phyloP scores from a whole-genome alignment of 176 grass and related monocot genomes.

The Triticum urartu region DNA sequence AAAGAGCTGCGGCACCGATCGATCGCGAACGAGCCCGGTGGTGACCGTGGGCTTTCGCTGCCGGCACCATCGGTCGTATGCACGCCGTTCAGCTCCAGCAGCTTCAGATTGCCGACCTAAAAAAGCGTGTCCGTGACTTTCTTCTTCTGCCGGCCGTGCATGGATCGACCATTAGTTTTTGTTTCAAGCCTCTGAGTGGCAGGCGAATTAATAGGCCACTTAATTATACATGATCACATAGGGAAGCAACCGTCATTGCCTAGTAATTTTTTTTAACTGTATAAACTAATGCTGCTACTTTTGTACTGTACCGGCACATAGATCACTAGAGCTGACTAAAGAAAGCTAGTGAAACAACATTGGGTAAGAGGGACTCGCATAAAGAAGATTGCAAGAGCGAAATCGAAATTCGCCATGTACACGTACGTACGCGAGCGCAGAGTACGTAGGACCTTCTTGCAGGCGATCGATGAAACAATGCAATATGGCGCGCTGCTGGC shows the following conservation, averaged over 20 bases:
- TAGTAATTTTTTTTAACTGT: not conserved
- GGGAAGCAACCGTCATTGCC: not conserved
- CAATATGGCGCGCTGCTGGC: slow-evolving; percentile 24
- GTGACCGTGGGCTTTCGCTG: not conserved
- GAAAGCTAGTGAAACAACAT: not conserved
- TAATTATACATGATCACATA: not conserved
- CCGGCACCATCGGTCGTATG: not conserved
- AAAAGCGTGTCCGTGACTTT: not conserved
- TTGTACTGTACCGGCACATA: not conserved
- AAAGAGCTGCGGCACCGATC: not conserved
- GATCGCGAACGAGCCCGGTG: not conserved
- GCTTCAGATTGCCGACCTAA: slow-evolving; percentile 2
- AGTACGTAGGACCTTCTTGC: not conserved
- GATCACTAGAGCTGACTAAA: not conserved
- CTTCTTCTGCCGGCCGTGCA: not conserved
- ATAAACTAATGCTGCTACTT: not conserved
- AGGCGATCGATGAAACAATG: slow-evolving; percentile 1
- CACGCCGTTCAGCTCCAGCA: not conserved
- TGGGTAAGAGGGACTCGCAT: not conserved
- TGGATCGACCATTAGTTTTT: not conserved
- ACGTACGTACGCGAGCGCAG: not conserved
- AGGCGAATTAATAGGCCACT: not conserved
- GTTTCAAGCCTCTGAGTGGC: not conserved
- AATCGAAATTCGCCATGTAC: not conserved
- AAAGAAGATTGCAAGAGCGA: too few species aligned